These are phyloP conservation scores for Capsicum pubescens DNA, from an alignment of 257 asterid species.

Conservation along the genomic window DNA sequence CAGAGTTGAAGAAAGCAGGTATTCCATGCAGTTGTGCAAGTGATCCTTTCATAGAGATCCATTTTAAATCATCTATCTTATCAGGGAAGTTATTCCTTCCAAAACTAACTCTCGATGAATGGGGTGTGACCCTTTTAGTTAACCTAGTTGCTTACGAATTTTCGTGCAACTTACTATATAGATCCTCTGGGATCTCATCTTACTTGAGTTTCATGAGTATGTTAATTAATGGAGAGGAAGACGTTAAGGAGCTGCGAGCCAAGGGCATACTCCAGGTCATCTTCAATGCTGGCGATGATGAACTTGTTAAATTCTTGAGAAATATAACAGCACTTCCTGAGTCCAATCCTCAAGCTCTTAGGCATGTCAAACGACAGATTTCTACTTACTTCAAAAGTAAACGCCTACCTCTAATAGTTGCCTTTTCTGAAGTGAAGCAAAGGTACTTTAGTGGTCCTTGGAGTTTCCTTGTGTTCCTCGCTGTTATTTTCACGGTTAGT, in stretches of 20 bases:
- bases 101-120: not conserved
- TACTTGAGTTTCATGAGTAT: not conserved
- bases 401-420: not conserved
- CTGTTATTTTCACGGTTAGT: not conserved
- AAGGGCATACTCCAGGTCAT: not conserved
- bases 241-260: not conserved
- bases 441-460: conserved; percentile 1
- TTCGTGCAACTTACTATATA: accelerated
- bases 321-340: not conserved
- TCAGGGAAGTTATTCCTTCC: not conserved
- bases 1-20: conserved; percentile 10
- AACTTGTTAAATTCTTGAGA: not conserved
- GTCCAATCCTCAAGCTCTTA: not conserved
- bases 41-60: not conserved
- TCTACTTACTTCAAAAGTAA: not conserved
- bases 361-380: not conserved
- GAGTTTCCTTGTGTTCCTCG: not conserved
- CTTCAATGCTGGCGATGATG: not conserved
- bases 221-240: not conserved
- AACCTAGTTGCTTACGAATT: not conserved
- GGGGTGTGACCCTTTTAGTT: accelerated
- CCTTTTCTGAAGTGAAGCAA: not conserved
- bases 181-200: not conserved
- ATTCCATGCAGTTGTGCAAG: not conserved
- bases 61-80: not conserved